Evolutionary conservation across 345 rosid species (phyloP).

Genomic region (Angophora floribunda): DNA sequence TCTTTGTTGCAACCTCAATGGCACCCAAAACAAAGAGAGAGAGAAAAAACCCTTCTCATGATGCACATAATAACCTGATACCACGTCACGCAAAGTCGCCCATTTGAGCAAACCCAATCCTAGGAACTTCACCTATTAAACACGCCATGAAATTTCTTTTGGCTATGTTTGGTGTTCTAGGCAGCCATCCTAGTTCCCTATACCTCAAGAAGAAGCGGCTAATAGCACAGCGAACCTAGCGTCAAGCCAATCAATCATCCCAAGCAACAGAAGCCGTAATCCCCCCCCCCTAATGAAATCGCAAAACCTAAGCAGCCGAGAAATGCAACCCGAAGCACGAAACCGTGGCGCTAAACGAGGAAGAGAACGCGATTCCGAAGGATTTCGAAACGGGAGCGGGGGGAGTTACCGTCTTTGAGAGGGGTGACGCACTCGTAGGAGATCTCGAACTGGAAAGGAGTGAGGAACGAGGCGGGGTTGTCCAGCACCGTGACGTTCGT

Average conservation of each 20-base stretch:
- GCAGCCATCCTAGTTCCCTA: neutral
- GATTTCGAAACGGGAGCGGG: neutral
- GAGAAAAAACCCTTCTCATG: neutral
- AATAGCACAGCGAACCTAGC: neutral
- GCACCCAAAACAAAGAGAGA: neutral
- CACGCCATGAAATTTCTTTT: neutral
- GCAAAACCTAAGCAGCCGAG: neutral
- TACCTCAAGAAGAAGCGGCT: neutral
- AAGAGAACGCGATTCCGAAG: neutral
- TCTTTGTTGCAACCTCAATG: neutral
- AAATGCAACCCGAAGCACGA: neutral
- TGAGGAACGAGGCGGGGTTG: slow-evolving; percentile 78
- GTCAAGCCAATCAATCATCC: neutral
- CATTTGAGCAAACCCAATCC: neutral
- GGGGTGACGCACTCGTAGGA: slow-evolving; percentile 94
- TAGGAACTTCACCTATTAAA: neutral
- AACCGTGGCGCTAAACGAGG: neutral
- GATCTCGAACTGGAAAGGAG: slow-evolving; percentile 95
- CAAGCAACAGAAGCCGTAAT: neutral
- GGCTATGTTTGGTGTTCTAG: neutral
- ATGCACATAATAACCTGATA: neutral
- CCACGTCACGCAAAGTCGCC: neutral
- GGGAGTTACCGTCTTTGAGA: slow-evolving; percentile 75
- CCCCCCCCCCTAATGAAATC: neutral
- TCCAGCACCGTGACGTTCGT: slow-evolving; percentile 89